Conservation (phyloP, 2,329 filamentous ascomycete species). For the Colletotrichum sansevieriae region DNA sequence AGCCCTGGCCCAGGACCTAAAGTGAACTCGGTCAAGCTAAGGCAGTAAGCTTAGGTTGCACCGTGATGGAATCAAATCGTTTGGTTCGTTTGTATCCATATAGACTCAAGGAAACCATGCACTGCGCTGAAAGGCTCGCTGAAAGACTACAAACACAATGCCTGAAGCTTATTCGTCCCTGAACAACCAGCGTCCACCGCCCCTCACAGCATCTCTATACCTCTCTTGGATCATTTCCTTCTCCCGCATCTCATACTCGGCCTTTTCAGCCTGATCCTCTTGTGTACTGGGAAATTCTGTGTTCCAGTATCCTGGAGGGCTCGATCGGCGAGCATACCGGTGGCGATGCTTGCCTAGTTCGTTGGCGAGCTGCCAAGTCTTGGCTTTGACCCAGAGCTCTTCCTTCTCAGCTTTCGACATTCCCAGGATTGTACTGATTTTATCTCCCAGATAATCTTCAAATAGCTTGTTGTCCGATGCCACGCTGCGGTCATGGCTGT, state of each 20-base stretch:
- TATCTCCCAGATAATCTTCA: conserved; percentile 69
- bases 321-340: conserved; percentile 76
- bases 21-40: conserved; percentile 5
- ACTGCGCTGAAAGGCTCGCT: no score
- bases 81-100: no score
- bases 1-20: neutral
- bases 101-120: no score
- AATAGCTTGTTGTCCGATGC: conserved; percentile 63
- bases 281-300: conserved; percentile 92
- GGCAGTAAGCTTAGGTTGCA: neutral
- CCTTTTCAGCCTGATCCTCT: conserved; percentile 75
- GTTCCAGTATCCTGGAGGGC: conserved; percentile 92
- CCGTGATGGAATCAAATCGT: neutral
- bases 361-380: conserved; percentile 79
- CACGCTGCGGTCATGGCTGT: conserved; percentile 52
- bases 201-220: conserved; percentile 84
- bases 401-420: conserved; percentile 73
- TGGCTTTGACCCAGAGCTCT: conserved; percentile 80
- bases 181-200: conserved; percentile 83
- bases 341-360: conserved; percentile 83
- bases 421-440: conserved; percentile 67
- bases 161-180: conserved; percentile 74
- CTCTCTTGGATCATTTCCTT: conserved; percentile 77
- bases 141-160: neutral
- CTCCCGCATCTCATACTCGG: conserved; percentile 74